Conservation (phyloP, 306 rosid species). For the Inga oerstediana region DNA sequence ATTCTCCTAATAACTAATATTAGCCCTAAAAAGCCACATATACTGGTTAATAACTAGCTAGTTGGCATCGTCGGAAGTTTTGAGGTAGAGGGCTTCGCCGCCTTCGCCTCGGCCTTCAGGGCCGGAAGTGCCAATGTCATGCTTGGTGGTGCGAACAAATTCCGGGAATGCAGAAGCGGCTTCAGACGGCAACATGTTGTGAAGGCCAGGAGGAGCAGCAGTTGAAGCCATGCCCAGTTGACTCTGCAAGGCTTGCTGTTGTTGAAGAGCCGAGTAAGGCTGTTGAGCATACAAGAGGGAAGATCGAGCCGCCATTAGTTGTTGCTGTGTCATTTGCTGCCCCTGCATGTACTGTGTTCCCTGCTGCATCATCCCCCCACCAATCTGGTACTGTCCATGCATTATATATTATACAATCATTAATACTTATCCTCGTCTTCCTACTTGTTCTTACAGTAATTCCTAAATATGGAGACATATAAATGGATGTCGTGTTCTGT, state of each 20-base stretch:
- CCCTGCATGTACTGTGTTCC: slow-evolving; percentile 94
- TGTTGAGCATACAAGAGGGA: slow-evolving; percentile 84
- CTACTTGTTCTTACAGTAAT: too few species aligned
- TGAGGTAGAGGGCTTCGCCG: slow-evolving; percentile 80
- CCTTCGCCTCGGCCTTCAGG: slow-evolving; percentile 40
- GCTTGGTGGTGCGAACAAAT: neutral
- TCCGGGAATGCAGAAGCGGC: neutral
- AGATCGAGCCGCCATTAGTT: slow-evolving; percentile 92
- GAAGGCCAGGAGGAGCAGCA: neutral
- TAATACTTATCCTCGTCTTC: too few species aligned
- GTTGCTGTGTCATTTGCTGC: slow-evolving; percentile 84
- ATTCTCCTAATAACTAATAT: slow-evolving; percentile 31
- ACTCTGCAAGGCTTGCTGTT: slow-evolving; percentile 41
- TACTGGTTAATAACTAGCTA: slow-evolving; percentile 14
- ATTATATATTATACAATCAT: too few species aligned
- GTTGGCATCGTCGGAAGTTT: slow-evolving; percentile 66
- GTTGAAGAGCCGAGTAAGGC: slow-evolving; percentile 76
- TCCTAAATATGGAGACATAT: too few species aligned
- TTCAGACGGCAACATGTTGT: slow-evolving; percentile 7
- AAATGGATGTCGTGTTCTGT: neutral
- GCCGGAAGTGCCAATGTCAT: neutral
- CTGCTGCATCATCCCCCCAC: slow-evolving; percentile 82
- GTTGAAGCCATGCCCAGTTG: slow-evolving; percentile 1
- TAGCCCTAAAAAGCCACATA: neutral
- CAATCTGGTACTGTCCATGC: slow-evolving; percentile 59